phyloP scores from a whole-genome alignment of 2,329 filamentous ascomycete species.

The Cercospora nicotianae region DNA sequence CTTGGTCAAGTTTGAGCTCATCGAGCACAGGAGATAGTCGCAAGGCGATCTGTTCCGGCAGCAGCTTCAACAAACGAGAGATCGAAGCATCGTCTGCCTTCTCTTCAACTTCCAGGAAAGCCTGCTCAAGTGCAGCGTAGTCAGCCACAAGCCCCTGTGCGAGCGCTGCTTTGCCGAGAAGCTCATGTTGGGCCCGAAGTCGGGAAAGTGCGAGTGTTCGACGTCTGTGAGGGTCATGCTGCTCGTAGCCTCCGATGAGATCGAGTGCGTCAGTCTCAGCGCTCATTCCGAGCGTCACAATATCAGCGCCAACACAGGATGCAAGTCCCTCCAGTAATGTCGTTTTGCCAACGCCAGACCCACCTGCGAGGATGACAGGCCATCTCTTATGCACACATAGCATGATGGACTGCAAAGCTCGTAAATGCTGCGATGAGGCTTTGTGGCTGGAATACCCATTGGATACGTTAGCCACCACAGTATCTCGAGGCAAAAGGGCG shows the following conservation, averaged over 20 bases:
- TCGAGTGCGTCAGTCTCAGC: constrained; percentile 97
- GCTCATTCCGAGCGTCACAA: constrained; percentile 86
- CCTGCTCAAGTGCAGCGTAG: constrained; percentile 12
- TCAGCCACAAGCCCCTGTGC: constrained; percentile 11
- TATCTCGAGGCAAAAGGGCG: constrained; percentile 65
- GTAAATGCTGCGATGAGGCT: constrained; percentile 52
- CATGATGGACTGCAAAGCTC: constrained; percentile 80
- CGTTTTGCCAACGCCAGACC: constrained; percentile 85
- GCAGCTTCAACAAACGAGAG: constrained; percentile 7
- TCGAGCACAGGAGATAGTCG: constrained; percentile 17
- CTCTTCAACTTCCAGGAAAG: constrained; percentile 10
- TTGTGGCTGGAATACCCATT: not conserved
- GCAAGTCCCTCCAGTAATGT: constrained; percentile 76
- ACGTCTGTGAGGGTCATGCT: constrained; percentile 73
- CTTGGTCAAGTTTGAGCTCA: constrained; percentile 9
- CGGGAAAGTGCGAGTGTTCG: constrained; percentile 21
- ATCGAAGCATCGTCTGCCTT: not conserved
- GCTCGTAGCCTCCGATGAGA: constrained; percentile 93
- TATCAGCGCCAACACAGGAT: constrained; percentile 69
- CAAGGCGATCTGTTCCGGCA: constrained; percentile 13
- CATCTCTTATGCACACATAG: constrained; percentile 83
- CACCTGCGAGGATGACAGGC: constrained; percentile 83
- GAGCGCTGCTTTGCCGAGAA: constrained; percentile 20
- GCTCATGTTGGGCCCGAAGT: constrained; percentile 20
- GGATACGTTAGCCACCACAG: constrained; percentile 10